Base-by-base conservation (phyloP, 768 basidiomycete genomes). In the Collybiopsis confluens region DNA sequence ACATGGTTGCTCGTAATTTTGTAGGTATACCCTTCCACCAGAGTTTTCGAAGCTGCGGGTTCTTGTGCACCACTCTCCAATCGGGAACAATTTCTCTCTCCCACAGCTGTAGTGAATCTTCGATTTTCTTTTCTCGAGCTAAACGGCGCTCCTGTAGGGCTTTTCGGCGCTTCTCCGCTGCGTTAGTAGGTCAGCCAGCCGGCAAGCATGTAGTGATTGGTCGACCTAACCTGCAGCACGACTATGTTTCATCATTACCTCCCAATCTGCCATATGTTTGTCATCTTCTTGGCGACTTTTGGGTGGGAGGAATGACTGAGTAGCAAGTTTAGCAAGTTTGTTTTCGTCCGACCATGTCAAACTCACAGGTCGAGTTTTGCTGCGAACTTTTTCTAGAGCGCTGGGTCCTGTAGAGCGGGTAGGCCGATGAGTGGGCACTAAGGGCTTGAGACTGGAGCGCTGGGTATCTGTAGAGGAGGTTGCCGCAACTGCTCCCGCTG, bases 1-100 rank as follows among this genome's bases (percentile, higher is more conserved):
- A 96, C 75, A 95, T 78, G 1, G 76, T 65, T 3, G 88, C 86
- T 28, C 93, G 80, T 52, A 92, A 68, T 63, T 90, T 88, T 0
- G 87, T 79, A 2, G 93, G 93, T 59, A 94, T 89, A 2, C 93
- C 93, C 27, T 76, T 76, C 92, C 92, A 92, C 93, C 92, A 96
- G 8, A 94, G 62, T 62, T 76, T 81, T 28, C 86, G 80, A 49
- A 93, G 70, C 9, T 68, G 68, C 0, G 85, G 74, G 56, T 89
- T 83, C 59, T 78, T 82, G 64, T 83, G 65, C 6, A 92, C 88
- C 21, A 80, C 76, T 45, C 78, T 82, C 90, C 91, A 95, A 65
- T 95, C 88, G 0, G 92, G 90, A 18, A 88, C 61, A 54, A 96
- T 86, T 13, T 82, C 78, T 53, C 77, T 80, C 65, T 93, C 87